Base-by-base conservation (phyloP, 768 basidiomycete species). In the Trametes gibbosa region DNA sequence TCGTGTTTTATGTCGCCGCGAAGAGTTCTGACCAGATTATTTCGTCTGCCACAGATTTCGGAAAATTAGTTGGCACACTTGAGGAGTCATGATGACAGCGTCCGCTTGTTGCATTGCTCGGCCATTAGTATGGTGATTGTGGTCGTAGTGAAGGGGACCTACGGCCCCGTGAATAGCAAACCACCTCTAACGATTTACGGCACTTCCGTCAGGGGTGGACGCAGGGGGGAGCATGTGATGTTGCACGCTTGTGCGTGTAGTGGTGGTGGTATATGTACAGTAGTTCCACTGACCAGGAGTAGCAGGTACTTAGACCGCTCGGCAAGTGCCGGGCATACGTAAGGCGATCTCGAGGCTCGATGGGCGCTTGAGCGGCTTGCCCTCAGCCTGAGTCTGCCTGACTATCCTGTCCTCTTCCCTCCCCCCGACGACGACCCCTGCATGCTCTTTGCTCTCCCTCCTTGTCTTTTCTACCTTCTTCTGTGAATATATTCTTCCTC, bases 261-360 rank as follows among this genome's bases (percentile, higher is more conserved):
- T 32, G 10, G 10, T 32, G 29, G 29, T 5, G 4, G 29, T 5
- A 32, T 10, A 10, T 32, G 5, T 10, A 32, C 5, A 32, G 4
- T 32, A 32, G 29, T n/a, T n/a, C n/a, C n/a, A 32, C 5, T 5
- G 37, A 4, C 17, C 37, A 6, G 37, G 16, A 24, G 25, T 24
- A 32, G 27, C n/a, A n/a, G 45, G 23, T 23, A 47, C 3, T n/a
- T 32, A 10, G 37, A 23, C 16, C 14, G 42, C 13, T 39, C 52
- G 48, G 40, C 37, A 23, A 53, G 47, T 14, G 60, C 50, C 43
- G 45, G 50, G 5, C 34, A 41, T 51, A 61, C 59, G 53, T 55
- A 55, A 61, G 53, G 41, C 43, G 54, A 61, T 59, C 52, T 16
- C 5, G 14, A 16, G 17, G 34, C 32, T n/a, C 14, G 27, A 24